phyloP scores from a whole-genome alignment of 768 basidiomycete genomes.

The Tubosaeta sp. region DNA sequence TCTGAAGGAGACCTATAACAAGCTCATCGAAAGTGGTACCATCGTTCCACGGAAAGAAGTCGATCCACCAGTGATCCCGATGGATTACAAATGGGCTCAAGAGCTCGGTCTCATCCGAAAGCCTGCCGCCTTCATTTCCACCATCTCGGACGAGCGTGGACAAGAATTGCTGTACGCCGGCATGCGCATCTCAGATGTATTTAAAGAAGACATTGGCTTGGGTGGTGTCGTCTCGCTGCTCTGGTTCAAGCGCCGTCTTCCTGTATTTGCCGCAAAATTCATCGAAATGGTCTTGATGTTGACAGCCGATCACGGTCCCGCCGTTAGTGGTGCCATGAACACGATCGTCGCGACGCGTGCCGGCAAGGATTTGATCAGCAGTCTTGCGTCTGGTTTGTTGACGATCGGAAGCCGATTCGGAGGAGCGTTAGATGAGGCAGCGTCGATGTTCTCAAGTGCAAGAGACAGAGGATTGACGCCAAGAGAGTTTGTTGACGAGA shows the following conservation, averaged over 20 bases:
- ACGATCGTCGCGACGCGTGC: constrained; percentile 98
- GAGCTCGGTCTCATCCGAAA: constrained; percentile 98
- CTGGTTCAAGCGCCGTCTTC: constrained; percentile 97
- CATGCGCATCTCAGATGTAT: constrained; percentile 98
- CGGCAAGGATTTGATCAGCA: constrained; percentile 98
- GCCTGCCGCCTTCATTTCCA: constrained; percentile 97
- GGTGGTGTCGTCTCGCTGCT: constrained; percentile 94
- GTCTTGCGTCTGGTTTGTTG: constrained; percentile 90
- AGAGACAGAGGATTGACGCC: constrained; percentile 90
- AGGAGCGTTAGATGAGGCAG: constrained; percentile 97
- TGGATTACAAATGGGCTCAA: constrained; percentile 99
- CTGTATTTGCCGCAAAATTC: constrained; percentile 94
- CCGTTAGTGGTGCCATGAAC: constrained; percentile 99
- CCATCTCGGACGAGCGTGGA: constrained; percentile 98
- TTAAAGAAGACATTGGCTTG: constrained; percentile 95
- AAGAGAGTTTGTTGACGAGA: constrained; percentile 95
- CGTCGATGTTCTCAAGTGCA: constrained; percentile 90
- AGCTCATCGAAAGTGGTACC: constrained; percentile 63
- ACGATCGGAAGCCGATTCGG: constrained; percentile 98
- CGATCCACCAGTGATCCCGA: constrained; percentile 95
- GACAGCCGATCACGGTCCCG: constrained; percentile 97
- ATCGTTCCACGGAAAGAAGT: constrained; percentile 73
- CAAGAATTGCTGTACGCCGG: constrained; percentile 98
- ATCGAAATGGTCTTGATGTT: constrained; percentile 99
- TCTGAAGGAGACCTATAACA: constrained; percentile 80